These are phyloP conservation scores for Nitzschia inconspicua DNA, from an alignment of 108 stramenopile species.

Conservation along the genomic window DNA sequence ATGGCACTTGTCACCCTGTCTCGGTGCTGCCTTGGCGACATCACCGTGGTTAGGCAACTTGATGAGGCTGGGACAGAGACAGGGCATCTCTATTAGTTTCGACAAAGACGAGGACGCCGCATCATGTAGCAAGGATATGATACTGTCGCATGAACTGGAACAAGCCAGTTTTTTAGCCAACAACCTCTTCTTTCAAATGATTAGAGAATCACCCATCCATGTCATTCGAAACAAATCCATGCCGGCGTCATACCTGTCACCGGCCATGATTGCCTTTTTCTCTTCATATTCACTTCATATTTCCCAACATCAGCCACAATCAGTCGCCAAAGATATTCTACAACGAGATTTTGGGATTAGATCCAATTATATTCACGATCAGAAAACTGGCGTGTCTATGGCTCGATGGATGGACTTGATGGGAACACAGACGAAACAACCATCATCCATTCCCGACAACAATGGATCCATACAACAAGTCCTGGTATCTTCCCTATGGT, in stretches of 20 bases:
- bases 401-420: constrained; percentile 33
- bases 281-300: constrained; percentile 10
- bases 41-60: constrained; percentile 33
- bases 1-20: constrained; percentile 21
- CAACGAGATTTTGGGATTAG: constrained; percentile 17
- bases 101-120: background rate
- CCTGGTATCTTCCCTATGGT: constrained; percentile 23
- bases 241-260: constrained; percentile 29
- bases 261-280: constrained; percentile 17
- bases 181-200: constrained; percentile 27
- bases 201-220: constrained; percentile 28
- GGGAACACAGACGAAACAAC: background rate
- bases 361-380: constrained; percentile 27
- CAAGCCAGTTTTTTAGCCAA: constrained; percentile 14
- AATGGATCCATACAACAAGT: background rate
- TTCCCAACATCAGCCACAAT: background rate
- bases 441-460: background rate
- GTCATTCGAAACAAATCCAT: constrained; percentile 23
- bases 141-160: background rate
- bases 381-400: constrained; percentile 32
- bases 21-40: constrained; percentile 30
- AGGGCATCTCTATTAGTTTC: too few relatives aligned
- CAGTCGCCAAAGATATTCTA: too few relatives aligned
- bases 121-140: background rate
- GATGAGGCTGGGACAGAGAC: constrained; percentile 15